These are phyloP conservation scores for Pseudogymnoascus sp. DNA, from an alignment of 2,329 filamentous ascomycete species.

Conservation along the genomic window DNA sequence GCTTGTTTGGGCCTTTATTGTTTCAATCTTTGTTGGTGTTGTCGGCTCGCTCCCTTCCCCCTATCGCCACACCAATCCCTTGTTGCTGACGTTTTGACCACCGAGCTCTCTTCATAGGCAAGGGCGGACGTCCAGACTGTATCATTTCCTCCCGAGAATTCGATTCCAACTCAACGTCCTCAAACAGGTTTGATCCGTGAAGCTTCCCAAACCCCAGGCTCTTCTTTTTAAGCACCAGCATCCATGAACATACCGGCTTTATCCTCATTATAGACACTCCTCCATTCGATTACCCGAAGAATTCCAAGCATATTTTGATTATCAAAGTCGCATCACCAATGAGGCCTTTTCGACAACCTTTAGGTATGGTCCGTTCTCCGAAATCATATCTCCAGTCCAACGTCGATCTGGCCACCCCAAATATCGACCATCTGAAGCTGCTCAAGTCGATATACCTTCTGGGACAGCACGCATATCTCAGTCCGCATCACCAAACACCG, in stretches of 20 bases:
- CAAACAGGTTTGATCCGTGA: background rate
- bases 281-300: background rate
- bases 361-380: background rate
- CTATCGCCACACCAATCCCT: background rate
- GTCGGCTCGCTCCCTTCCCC: background rate
- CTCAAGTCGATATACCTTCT: background rate
- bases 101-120: background rate
- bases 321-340: background rate
- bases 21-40: background rate
- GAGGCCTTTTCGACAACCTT: background rate
- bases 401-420: background rate
- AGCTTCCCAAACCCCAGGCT: background rate
- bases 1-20: background rate
- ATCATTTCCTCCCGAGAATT: background rate
- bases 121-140: background rate
- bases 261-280: background rate
- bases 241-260: background rate
- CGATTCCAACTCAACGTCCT: background rate
- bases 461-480: background rate
- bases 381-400: background rate
- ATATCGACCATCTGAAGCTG: background rate
- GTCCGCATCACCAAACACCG: slow-evolving; percentile 44
- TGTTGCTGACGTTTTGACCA: background rate
- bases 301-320: background rate
- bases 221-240: background rate